phyloP scores from a whole-genome alignment of 345 rosid species.

The Populus nigra region DNA sequence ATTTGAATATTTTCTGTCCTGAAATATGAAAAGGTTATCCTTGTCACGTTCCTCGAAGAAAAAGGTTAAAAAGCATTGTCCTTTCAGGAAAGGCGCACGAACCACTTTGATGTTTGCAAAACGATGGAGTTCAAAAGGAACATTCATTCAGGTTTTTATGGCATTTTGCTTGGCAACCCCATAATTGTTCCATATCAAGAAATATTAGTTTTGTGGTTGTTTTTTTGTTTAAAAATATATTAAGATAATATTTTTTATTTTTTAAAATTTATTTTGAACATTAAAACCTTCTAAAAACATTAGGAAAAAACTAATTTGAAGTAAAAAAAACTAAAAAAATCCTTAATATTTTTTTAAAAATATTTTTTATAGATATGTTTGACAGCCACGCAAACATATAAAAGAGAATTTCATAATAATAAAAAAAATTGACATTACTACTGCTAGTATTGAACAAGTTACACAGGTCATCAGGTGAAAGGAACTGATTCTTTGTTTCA shows the following conservation, averaged over 20 bases:
- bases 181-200: not conserved
- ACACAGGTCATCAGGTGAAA: not conserved
- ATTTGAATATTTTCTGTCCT: not conserved
- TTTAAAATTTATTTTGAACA: too few species aligned
- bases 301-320: too few species aligned
- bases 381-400: not conserved
- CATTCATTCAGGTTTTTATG: not conserved
- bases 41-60: not conserved
- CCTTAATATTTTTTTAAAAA: too few species aligned
- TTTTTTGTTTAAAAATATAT: too few species aligned
- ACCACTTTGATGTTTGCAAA: not conserved
- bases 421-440: too few species aligned
- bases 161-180: not conserved
- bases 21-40: not conserved
- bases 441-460: not conserved
- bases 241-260: too few species aligned
- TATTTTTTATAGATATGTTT: too few species aligned
- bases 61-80: not conserved
- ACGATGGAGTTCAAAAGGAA: not conserved
- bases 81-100: not conserved
- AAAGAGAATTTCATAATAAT: not conserved
- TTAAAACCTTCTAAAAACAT: too few species aligned
- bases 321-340: too few species aligned
- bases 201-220: too few species aligned
- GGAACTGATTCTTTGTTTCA: not conserved